A percentile compares a stretch with the other conserved stretches of the same genome.
phyloP scores from a whole-genome alignment of 163 green algal genomes.

The Chlorella variabilis region DNA sequence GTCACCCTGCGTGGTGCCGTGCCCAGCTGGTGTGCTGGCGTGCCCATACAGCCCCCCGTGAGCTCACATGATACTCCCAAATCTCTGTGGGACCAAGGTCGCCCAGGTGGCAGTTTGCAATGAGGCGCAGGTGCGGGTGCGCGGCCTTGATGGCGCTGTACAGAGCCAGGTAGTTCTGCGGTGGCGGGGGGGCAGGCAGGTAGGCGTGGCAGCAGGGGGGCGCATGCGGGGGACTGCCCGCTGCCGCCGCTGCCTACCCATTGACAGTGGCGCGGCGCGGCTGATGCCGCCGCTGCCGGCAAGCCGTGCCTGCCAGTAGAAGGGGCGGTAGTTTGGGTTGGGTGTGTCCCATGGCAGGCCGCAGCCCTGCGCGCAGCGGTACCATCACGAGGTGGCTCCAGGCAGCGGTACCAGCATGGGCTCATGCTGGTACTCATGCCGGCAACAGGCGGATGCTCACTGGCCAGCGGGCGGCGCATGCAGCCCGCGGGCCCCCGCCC shows the following conservation, averaged over 20 bases:
- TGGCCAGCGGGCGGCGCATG: no score
- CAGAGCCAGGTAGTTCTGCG: constrained; percentile 65
- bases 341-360: constrained; percentile 34
- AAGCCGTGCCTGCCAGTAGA: neutral
- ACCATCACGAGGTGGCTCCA: neutral
- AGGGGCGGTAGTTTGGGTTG: neutral
- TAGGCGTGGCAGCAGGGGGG: neutral
- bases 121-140: constrained; percentile 68
- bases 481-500: no score
- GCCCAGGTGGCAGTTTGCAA: constrained; percentile 71
- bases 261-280: neutral
- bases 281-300: neutral
- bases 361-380: neutral
- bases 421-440: neutral
- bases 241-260: neutral
- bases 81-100: constrained; percentile 46
- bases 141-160: constrained; percentile 58
- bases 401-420: neutral
- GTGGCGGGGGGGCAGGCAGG: neutral
- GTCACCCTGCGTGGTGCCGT: neutral
- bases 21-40: neutral
- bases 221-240: no score
- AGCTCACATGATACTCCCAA: constrained; percentile 51
- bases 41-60: neutral
- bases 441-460: neutral